Percentiles rank a stretch among this genome's conserved stretches.
These are phyloP conservation scores for Eutrema japonicum DNA, from an alignment of 345 rosid genomes.

Conservation along the genomic window DNA sequence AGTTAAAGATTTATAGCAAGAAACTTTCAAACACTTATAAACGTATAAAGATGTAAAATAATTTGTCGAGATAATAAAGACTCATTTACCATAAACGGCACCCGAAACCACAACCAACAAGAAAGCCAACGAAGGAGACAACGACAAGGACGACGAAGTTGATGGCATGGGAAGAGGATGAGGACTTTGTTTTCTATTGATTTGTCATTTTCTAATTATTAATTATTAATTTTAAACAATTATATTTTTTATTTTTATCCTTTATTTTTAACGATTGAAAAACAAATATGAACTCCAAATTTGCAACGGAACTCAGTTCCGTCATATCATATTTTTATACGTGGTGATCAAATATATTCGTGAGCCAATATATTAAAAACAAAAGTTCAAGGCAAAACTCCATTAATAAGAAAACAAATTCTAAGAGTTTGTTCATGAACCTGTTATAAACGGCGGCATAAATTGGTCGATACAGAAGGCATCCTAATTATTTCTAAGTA, in stretches of 20 bases:
- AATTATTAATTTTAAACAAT: not conserved
- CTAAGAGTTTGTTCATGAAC: slow-evolving; percentile 14
- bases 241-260: not conserved
- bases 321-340: not conserved
- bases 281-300: not conserved
- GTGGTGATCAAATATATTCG: not conserved
- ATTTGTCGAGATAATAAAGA: not conserved
- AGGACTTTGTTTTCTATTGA: not conserved
- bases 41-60: not conserved
- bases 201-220: not conserved
- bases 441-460: slow-evolving; percentile 11
- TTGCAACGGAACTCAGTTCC: not conserved
- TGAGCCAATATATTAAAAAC: not conserved
- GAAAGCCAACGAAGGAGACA: too few relatives aligned
- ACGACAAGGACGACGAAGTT: not conserved
- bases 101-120: too few relatives aligned
- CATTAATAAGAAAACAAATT: not conserved
- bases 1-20: not conserved
- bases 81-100: not conserved
- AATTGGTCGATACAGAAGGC: slow-evolving; percentile 22
- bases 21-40: not conserved
- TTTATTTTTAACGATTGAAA: too few relatives aligned
- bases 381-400: not conserved
- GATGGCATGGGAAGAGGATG: not conserved
- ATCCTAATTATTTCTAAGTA: slow-evolving; percentile 9